phyloP scores from a whole-genome alignment of 2,329 filamentous ascomycete genomes.

The Rutstroemia sp. region DNA sequence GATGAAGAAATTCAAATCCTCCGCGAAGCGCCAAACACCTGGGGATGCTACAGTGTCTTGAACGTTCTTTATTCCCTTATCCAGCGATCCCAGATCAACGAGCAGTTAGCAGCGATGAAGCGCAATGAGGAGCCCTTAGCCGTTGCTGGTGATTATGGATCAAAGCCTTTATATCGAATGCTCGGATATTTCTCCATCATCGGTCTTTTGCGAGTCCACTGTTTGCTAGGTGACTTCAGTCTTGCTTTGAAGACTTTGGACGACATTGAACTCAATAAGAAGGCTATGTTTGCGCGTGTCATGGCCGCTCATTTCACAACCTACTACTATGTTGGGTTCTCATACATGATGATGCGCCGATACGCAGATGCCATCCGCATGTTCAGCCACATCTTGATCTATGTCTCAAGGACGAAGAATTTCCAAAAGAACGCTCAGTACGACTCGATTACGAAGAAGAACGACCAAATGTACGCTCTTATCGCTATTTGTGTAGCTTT shows the following conservation, averaged over 20 bases:
- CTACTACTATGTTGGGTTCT: slow-evolving; percentile 99
- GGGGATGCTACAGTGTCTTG: slow-evolving; percentile 98
- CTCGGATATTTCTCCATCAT: slow-evolving; percentile 99
- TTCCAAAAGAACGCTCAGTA: slow-evolving; percentile 99
- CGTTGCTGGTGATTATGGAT: slow-evolving; percentile 92
- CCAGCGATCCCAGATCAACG: slow-evolving; percentile 94
- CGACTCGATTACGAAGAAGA: slow-evolving; percentile 99
- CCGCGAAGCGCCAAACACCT: slow-evolving; percentile 95
- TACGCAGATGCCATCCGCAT: slow-evolving; percentile 99
- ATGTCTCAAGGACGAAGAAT: slow-evolving; percentile 98
- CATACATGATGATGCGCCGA: slow-evolving; percentile 99
- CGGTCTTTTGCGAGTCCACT: slow-evolving; percentile 91
- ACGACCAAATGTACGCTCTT: slow-evolving; percentile 99
- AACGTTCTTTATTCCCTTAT: slow-evolving; percentile 99
- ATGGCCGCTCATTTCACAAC: slow-evolving; percentile 99
- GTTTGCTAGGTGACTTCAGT: slow-evolving; percentile 93
- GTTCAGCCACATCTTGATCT: slow-evolving; percentile 99
- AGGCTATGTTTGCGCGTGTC: slow-evolving; percentile 98
- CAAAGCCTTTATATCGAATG: slow-evolving; percentile 93
- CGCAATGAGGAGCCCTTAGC: slow-evolving; percentile 81
- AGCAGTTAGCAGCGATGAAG: slow-evolving; percentile 93
- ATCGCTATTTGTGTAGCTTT: slow-evolving; percentile 98
- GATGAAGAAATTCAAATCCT: slow-evolving; percentile 89
- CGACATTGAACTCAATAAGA: slow-evolving; percentile 99
- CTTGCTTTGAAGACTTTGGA: slow-evolving; percentile 97